Conservation (phyloP, 1,139 yeast genomes). For the Meyerozyma sp. region DNA sequence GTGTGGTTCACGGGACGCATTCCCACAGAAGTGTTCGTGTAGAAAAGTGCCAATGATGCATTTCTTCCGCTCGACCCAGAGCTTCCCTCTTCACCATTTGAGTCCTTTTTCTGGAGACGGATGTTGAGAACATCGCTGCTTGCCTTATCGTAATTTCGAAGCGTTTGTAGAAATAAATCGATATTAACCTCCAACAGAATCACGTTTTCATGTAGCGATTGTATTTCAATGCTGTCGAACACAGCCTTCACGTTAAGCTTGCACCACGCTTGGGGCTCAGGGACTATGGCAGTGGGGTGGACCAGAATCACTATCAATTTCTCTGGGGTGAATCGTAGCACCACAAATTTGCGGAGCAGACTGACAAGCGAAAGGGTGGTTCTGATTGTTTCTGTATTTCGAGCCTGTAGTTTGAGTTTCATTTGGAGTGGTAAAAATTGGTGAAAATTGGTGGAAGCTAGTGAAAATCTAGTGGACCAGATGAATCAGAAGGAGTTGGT, state of each 20-base stretch:
- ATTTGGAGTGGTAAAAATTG: not conserved
- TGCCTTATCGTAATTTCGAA: conserved; percentile 49
- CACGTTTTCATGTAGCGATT: conserved; percentile 39
- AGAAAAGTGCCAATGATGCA: conserved; percentile 50
- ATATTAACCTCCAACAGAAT: conserved; percentile 53
- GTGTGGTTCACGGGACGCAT: conserved; percentile 47
- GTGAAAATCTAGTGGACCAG: too few relatives aligned
- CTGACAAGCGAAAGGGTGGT: conserved; percentile 9
- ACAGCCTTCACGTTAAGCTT: conserved; percentile 38
- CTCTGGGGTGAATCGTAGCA: conserved; percentile 41
- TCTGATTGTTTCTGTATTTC: not conserved
- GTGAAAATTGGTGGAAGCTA: too few relatives aligned
- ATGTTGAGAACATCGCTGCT: conserved; percentile 47
- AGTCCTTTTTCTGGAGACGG: conserved; percentile 45
- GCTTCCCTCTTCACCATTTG: conserved; percentile 22
- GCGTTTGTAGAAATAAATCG: conserved; percentile 49
- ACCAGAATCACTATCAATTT: conserved; percentile 46
- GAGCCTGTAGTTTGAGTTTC: not conserved
- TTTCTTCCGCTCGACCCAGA: conserved; percentile 29
- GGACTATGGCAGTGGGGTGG: conserved; percentile 29
- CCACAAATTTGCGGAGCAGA: conserved; percentile 9
- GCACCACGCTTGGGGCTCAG: conserved; percentile 63
- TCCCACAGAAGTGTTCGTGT: conserved; percentile 29
- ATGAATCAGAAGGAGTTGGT: too few relatives aligned
- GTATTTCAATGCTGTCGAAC: conserved; percentile 46